Conservation (phyloP, 140 eudicot species). For the Cichorium intybus region DNA sequence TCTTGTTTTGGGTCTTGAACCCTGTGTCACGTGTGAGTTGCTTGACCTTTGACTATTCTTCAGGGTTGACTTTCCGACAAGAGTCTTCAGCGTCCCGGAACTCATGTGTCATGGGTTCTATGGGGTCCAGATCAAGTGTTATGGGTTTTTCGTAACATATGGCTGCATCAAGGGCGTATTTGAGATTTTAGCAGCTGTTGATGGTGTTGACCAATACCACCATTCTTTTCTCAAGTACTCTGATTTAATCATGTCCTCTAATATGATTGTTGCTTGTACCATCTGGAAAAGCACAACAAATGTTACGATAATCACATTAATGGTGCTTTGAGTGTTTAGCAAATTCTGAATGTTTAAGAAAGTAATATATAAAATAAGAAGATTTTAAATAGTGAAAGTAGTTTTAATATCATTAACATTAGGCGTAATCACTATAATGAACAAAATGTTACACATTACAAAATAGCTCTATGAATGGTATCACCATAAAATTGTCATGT, state of each 20-base stretch:
- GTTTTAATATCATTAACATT: too few relatives aligned
- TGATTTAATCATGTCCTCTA: constrained; percentile 64
- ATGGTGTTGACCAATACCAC: constrained; percentile 96
- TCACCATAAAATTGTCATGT: too few relatives aligned
- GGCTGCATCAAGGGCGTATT: constrained; percentile 72
- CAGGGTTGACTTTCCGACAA: background rate
- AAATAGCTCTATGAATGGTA: too few relatives aligned
- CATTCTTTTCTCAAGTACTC: constrained; percentile 63
- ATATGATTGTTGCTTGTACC: constrained; percentile 56
- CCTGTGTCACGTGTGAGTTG: constrained; percentile 38
- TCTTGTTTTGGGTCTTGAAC: constrained; percentile 40
- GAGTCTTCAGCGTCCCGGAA: constrained; percentile 5
- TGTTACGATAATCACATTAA: background rate
- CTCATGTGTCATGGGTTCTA: constrained; percentile 32
- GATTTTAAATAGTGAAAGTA: too few relatives aligned
- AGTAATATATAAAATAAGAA: too few relatives aligned
- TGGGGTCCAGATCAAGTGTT: background rate
- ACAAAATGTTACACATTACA: too few relatives aligned
- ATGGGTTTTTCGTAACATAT: constrained; percentile 54
- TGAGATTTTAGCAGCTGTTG: constrained; percentile 72
- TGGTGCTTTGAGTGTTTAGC: background rate
- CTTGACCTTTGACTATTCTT: constrained; percentile 28
- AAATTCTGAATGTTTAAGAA: too few relatives aligned
- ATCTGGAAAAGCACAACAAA: constrained; percentile 40
- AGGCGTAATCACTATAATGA: too few relatives aligned